Evolutionary conservation across 2,329 filamentous ascomycete species (phyloP), one percentile per base, ranked within the genome.

Genomic region (Tetracladium maxilliforme): DNA sequence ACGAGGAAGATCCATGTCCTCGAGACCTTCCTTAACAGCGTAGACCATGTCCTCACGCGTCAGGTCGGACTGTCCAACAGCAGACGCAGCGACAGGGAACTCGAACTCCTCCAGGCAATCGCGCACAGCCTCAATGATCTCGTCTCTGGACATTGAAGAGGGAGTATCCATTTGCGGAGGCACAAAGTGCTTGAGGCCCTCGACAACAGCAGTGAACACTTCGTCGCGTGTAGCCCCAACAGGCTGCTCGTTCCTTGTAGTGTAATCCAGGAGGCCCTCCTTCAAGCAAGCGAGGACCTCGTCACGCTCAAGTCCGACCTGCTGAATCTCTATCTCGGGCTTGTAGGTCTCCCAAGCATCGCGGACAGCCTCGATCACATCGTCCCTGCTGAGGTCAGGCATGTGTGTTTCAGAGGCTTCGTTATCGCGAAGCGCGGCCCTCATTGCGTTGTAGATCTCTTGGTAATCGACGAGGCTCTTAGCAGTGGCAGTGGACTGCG

Each of bases 261-360:
- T 62, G 42, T 90, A 84, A 23, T 83, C 71, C 35, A 80, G 72
- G 1, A 95, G 64, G 1, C 87, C 87, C 52, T 94, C 78, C 37
- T 80, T 74, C 14, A 95, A 62, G 36, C 84, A 92, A 19, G 78
- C 72, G 10, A 95, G 59, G 23, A 95, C 79, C 43, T 95, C 87
- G 9, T 94, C 83, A 5, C 83, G 69, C 46, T 93, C 87, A 2
- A 95, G 59, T 3, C 86, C 87, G 33, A 92, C 79, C 40, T 92
- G 83, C 39, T 93, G 78, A 5, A 92, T 64, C 38, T 92, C 77
- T 25, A 93, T 83, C 39, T 94, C 83, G 2, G 87, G 87, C 51
- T 92, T 92, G 52, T 92, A 92, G 27, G 74, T 81, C 44, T 94
- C 87, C 71, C 84, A 92, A 2, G 86, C 87, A 38, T 93, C 84